phyloP scores from a whole-genome alignment of 2,329 filamentous ascomycete species.

The Colletotrichum ledebouriae region DNA sequence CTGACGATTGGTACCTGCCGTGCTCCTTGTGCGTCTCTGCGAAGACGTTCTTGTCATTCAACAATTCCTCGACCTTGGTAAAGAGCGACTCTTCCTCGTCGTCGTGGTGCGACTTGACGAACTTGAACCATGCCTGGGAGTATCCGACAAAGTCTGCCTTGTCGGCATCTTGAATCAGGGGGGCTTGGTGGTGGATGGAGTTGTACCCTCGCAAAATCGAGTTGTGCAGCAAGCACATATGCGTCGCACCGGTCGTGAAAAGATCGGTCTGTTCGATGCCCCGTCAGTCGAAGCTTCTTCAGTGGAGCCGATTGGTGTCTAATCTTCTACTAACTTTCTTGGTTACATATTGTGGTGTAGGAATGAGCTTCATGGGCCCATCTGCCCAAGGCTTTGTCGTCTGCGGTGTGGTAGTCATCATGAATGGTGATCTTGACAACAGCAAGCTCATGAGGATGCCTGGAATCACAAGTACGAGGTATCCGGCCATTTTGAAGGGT shows the following conservation, averaged over 20 bases:
- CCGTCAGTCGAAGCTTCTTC: slow-evolving; percentile 30
- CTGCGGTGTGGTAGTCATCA: slow-evolving; percentile 51
- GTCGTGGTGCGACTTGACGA: slow-evolving; percentile 71
- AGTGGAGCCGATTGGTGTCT: slow-evolving; percentile 4
- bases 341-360: slow-evolving; percentile 66
- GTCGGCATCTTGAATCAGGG: slow-evolving; percentile 64
- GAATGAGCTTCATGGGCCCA: slow-evolving; percentile 65
- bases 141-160: slow-evolving; percentile 70
- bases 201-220: slow-evolving; percentile 74
- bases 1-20: slow-evolving; percentile 53
- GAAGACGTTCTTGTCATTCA: slow-evolving; percentile 65
- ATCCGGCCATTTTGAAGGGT: slow-evolving; percentile 38
- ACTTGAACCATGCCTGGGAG: slow-evolving; percentile 68
- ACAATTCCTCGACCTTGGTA: slow-evolving; percentile 65
- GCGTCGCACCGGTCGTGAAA: slow-evolving; percentile 70
- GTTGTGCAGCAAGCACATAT: slow-evolving; percentile 74
- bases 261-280: slow-evolving; percentile 61
- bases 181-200: slow-evolving; percentile 72
- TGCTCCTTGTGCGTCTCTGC: slow-evolving; percentile 68
- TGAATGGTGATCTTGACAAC: slow-evolving; percentile 52
- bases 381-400: slow-evolving; percentile 64
- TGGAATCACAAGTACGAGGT: slow-evolving; percentile 48
- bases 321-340: slow-evolving; percentile 57
- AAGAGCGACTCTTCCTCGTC: slow-evolving; percentile 71
- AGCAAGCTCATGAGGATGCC: slow-evolving; percentile 51